Base-by-base conservation (phyloP, 495 filamentous ascomycete species). In the Xylaria flabelliformis region DNA sequence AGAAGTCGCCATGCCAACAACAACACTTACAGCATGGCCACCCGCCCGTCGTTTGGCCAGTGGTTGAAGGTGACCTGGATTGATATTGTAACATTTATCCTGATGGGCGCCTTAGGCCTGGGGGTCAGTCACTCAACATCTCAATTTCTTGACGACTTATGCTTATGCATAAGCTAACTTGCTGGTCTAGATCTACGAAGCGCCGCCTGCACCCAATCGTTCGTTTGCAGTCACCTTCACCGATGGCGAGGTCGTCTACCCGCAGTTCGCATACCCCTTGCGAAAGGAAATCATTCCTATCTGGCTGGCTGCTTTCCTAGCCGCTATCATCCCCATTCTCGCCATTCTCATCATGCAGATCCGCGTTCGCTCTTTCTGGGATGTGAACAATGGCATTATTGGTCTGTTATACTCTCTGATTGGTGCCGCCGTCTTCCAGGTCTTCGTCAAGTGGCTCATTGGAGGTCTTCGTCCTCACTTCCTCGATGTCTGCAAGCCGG, bases 201-300 rank as follows among this genome's bases (percentile, higher is more conserved):
- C 88, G 10, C 80, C 84, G 8, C 89, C 89, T 0, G 87, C 88
- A 0, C 87, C 87, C 0, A 82, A 82, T 4, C 83, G 88, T 21
- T 87, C 85, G 36, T 90, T 90, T 75, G 83, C 90, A 2, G 83
- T 91, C 29, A 86, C 81, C 58, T 90, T 88, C 75, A 75, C 83
- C 24, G 87, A 90, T 64, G 86, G 87, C 70, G 83, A 89, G 71
- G 78, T 91, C 17, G 84, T 91, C 53, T 88, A 88, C 72, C 89
- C 89, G 0, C 74, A 89, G 65, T 88, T 91, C 72, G 88, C 89
- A 62, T 89, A 90, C 73, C 90, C 90, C 0, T 75, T 87, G 64
- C 85, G 88, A 72, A 87, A 87, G 50, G 88, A 91, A 77, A 88
- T 91, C 73, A 79, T 92, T 12, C 88, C 90, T 29, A 91, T 90